These are phyloP conservation scores for Chlamydomonas incerta DNA, from an alignment of 139 green algal genomes.

Conservation along the genomic window DNA sequence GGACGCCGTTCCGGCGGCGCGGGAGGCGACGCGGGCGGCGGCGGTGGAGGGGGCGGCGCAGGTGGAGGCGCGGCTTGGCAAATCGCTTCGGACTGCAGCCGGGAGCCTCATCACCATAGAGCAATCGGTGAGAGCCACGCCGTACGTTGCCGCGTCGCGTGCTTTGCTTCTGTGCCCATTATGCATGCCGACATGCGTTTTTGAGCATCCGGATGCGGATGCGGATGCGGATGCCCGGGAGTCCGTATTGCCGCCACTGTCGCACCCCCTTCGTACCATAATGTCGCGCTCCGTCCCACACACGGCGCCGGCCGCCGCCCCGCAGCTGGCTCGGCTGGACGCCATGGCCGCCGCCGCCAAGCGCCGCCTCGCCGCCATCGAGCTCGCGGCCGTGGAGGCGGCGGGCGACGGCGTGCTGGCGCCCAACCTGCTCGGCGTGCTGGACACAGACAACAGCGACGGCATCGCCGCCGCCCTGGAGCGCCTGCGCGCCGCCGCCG, in stretches of 20 bases:
- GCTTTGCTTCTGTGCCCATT: too few relatives aligned
- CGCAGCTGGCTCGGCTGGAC: not conserved
- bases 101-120: too few relatives aligned
- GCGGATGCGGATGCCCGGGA: too few relatives aligned
- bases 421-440: slow-evolving; percentile 8
- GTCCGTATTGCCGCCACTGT: too few relatives aligned
- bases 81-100: not conserved
- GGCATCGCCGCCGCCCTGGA: not conserved
- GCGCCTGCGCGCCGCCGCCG: not conserved
- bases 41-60: not conserved
- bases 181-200: too few relatives aligned
- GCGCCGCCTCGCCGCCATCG: slow-evolving; percentile 26
- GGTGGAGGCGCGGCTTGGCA: not conserved
- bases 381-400: slow-evolving; percentile 11
- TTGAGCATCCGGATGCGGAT: too few relatives aligned
- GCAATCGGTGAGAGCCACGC: too few relatives aligned
- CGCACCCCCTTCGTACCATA: too few relatives aligned
- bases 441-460: slow-evolving; percentile 4
- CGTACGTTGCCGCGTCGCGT: too few relatives aligned
- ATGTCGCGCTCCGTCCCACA: too few relatives aligned
- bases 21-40: slow-evolving; percentile 3
- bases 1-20: not conserved
- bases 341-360: not conserved
- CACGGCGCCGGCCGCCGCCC: too few relatives aligned
- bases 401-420: slow-evolving; percentile 26